These are phyloP conservation scores for Thermothielavioides terrestris DNA, from an alignment of 495 filamentous ascomycete species.

Conservation along the genomic window DNA sequence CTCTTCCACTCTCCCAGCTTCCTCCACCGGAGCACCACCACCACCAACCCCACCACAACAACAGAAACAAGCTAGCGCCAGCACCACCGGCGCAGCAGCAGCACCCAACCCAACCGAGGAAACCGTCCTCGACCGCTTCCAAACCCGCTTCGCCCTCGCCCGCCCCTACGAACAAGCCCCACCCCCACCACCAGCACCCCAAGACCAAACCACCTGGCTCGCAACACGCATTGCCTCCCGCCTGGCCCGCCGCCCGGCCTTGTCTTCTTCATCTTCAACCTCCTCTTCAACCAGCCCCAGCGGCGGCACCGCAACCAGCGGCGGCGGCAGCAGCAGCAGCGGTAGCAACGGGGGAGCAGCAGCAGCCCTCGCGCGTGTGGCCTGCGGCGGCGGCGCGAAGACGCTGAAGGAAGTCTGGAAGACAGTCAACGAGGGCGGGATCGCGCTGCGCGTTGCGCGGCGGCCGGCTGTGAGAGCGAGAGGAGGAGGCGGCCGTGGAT, in stretches of 20 bases:
- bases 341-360: too few species aligned
- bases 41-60: background rate
- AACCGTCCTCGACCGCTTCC: constrained; percentile 24
- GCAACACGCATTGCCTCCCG: constrained; percentile 25
- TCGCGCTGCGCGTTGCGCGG: constrained; percentile 20
- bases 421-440: constrained; percentile 34
- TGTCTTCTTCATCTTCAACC: background rate
- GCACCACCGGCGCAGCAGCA: too few species aligned
- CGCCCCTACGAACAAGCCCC: constrained; percentile 30
- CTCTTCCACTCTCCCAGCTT: too few species aligned
- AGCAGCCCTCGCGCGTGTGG: background rate
- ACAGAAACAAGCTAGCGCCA: too few species aligned
- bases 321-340: too few species aligned
- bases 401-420: constrained; percentile 44
- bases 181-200: constrained; percentile 18
- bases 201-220: constrained; percentile 31
- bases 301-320: too few species aligned
- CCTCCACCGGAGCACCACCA: too few species aligned
- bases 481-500: background rate
- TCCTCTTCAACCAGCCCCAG: background rate
- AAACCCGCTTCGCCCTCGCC: constrained; percentile 28
- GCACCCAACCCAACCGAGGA: background rate
- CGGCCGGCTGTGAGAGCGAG: background rate
- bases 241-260: constrained; percentile 23
- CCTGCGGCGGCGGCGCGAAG: constrained; percentile 24